Evolutionary conservation across 2,329 filamentous ascomycete genomes (phyloP), one percentile per base, ranked within the genome.

Genomic region (Cytospora piceae): DNA sequence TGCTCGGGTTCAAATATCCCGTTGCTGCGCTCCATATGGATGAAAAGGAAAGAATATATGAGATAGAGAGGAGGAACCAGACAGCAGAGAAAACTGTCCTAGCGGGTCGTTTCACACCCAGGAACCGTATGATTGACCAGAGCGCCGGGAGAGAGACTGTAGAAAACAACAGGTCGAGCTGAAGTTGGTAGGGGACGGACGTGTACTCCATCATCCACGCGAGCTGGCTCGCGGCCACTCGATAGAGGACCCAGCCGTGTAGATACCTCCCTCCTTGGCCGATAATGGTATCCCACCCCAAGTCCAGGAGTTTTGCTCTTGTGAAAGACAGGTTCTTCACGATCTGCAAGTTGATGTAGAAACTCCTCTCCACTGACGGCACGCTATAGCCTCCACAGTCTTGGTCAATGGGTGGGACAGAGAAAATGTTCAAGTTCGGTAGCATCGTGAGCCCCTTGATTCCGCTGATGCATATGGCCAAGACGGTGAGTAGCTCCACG

Each of bases 161-260:
- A 1, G 61, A 57, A 15, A 63, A 63, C 7, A 63, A 32, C n/a
- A 63, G 49, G 32, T 63, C 22, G 17, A 63, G 53, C 42, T 63
- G 61, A 22, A 58, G 57, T 22, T 63, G 52, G 32, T 63, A 57
- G 20, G 61, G 61, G 12, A 63, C 53, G 15, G 54, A 57, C 17
- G 61, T 51, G 31, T 63, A 63, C 20, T 63, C 61, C 61, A 63
- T 63, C 53, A 63, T 63, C 61, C 61, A 63, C 11, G 61, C 22
- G 22, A 63, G 53, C 54, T 63, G 61, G 17, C 53, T 57, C 1
- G 61, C 61, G 6, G 42, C 61, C 31, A 63, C 53, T 29, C 37
- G 53, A n/a, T 63, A 63, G 9, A 63, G 53, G 22, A 63, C 31
- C 53, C 53, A 63, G 3, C 37, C 61, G 31, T 63, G 61, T 20